These are phyloP conservation scores for Sphaceloma murrayae DNA, from an alignment of 2,329 filamentous ascomycete species.

Conservation along the genomic window DNA sequence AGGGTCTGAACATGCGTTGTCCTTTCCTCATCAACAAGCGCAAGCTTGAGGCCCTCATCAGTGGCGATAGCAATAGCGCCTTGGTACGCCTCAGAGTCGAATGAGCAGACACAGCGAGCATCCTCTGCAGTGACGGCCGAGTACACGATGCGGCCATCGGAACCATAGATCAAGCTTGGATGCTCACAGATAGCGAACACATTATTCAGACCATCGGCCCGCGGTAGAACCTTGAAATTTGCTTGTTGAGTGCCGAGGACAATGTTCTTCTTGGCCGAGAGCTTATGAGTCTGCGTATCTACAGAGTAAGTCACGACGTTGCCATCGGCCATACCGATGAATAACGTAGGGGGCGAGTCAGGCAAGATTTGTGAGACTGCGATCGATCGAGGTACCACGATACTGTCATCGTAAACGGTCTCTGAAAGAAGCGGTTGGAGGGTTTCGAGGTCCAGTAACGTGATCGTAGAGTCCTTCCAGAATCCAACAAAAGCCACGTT, in stretches of 20 bases:
- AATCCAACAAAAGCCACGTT: slow-evolving; percentile 72
- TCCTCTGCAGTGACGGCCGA: slow-evolving; percentile 88
- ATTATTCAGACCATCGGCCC: slow-evolving; percentile 57
- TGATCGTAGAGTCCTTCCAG: slow-evolving; percentile 73
- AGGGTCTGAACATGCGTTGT: slow-evolving; percentile 82
- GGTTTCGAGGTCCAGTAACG: slow-evolving; percentile 59
- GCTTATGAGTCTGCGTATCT: slow-evolving; percentile 47
- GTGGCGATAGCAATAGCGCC: slow-evolving; percentile 74
- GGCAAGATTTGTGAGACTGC: slow-evolving; percentile 66
- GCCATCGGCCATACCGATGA: slow-evolving; percentile 87
- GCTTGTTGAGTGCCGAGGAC: slow-evolving; percentile 80
- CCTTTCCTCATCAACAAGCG: slow-evolving; percentile 69
- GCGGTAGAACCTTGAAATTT: slow-evolving; percentile 66
- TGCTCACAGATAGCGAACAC: slow-evolving; percentile 93
- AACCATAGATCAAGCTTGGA: slow-evolving; percentile 83
- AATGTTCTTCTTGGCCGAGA: slow-evolving; percentile 69
- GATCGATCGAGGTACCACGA: slow-evolving; percentile 74
- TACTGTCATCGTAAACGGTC: slow-evolving; percentile 49
- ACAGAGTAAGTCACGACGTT: slow-evolving; percentile 78
- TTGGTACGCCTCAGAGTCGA: slow-evolving; percentile 73
- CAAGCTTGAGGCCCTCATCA: slow-evolving; percentile 64
- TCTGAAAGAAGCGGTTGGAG: slow-evolving; percentile 58
- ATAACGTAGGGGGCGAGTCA: slow-evolving; percentile 61
- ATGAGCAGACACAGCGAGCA: slow-evolving; percentile 69
- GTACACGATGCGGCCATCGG: slow-evolving; percentile 79